A percentile compares a stretch with the other conserved stretches of the same genome.
phyloP scores from a whole-genome alignment of 441 rosid genomes.

The Populus tomentosa region DNA sequence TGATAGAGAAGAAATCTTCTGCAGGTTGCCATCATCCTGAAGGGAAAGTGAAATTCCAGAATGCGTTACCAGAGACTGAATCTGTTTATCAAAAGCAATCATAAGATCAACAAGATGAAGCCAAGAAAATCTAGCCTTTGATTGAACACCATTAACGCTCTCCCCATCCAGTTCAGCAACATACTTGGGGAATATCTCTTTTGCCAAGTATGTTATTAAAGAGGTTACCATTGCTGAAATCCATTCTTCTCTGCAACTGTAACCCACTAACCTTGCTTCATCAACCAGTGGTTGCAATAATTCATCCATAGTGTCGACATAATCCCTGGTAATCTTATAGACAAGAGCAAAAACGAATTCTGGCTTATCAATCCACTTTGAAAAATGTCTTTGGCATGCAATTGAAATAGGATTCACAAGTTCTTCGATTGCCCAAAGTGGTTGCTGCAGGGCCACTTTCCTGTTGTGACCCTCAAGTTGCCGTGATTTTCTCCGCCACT shows the following conservation, averaged over 20 bases:
- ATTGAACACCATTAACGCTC: slow-evolving; percentile 25
- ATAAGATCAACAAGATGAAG: slow-evolving; percentile 87
- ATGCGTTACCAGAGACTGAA: slow-evolving; percentile 64
- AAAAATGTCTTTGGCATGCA: slow-evolving; percentile 67
- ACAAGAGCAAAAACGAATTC: slow-evolving; percentile 86
- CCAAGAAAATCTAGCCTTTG: slow-evolving; percentile 68
- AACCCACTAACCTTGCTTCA: slow-evolving; percentile 76
- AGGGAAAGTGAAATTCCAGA: slow-evolving; percentile 69
- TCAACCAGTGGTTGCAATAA: slow-evolving; percentile 92
- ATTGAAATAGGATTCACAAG: slow-evolving; percentile 78
- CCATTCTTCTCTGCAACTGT: slow-evolving; percentile 97
- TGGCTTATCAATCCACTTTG: slow-evolving; percentile 74
- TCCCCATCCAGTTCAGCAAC: slow-evolving; percentile 55
- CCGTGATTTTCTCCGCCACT: slow-evolving; percentile 71
- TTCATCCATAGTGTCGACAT: slow-evolving; percentile 86
- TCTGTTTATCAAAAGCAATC: slow-evolving; percentile 73
- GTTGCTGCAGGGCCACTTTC: slow-evolving; percentile 66
- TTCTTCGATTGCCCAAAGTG: slow-evolving; percentile 97
- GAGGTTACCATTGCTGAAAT: slow-evolving; percentile 79
- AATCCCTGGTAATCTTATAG: slow-evolving; percentile 80
- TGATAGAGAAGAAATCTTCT: slow-evolving; percentile 70
- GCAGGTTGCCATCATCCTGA: slow-evolving; percentile 59
- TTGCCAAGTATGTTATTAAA: slow-evolving; percentile 62
- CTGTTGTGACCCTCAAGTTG: slow-evolving; percentile 67
- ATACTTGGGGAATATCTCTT: slow-evolving; percentile 69